Conservation (phyloP, 176 grass and related monocot genomes). For the Eragrostis curvula region DNA sequence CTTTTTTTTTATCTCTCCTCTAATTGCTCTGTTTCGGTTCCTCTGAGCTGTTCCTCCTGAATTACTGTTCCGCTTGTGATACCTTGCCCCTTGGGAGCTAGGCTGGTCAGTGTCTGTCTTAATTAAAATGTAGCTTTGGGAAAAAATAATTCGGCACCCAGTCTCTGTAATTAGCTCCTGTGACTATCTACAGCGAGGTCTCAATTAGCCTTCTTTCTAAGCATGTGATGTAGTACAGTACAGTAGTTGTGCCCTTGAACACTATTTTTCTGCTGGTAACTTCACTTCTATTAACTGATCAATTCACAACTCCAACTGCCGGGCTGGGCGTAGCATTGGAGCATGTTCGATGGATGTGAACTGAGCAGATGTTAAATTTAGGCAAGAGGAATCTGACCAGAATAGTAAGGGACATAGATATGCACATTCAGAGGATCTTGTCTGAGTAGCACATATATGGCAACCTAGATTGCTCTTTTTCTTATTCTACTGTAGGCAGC, state of each 20-base stretch:
- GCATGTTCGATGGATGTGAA: constrained; percentile 8
- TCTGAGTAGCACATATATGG: constrained; percentile 44
- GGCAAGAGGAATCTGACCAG: constrained; percentile 47
- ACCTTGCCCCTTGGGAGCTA: not conserved
- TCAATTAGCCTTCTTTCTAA: not conserved
- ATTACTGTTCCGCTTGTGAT: constrained; percentile 42
- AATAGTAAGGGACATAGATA: constrained; percentile 59
- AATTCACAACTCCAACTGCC: not conserved
- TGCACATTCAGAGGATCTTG: constrained; percentile 45
- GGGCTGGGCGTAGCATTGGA: not conserved
- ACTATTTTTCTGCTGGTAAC: not conserved
- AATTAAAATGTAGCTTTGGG: not conserved
- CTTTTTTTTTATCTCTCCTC: not conserved
- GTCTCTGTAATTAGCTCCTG: not conserved
- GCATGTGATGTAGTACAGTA: not conserved
- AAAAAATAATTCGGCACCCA: not conserved
- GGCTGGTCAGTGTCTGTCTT: not conserved
- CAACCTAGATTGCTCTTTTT: constrained; percentile 54
- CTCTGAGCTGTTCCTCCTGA: not conserved
- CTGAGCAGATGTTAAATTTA: constrained; percentile 15
- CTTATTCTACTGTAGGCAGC: constrained; percentile 42
- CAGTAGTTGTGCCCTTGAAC: not conserved
- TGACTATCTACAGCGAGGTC: not conserved
- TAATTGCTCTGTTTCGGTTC: not conserved
- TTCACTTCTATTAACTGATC: not conserved